phyloP scores from a whole-genome alignment of 495 filamentous ascomycete species.

The Cairneyella variabilis region DNA sequence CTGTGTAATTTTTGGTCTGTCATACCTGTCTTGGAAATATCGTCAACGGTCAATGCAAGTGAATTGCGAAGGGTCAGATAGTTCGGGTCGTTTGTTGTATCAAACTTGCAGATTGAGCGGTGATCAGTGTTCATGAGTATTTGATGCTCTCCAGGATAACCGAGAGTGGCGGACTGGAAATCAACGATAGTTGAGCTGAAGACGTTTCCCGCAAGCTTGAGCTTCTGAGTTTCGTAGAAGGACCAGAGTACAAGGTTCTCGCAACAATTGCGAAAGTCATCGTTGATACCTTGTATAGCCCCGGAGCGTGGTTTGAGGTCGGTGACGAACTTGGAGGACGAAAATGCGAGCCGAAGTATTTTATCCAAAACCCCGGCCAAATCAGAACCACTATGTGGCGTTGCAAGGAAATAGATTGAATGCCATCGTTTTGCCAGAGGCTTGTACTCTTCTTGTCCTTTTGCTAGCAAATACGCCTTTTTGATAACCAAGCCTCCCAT shows the following conservation, averaged over 20 bases:
- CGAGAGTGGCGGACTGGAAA: constrained; percentile 39
- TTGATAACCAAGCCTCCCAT: constrained; percentile 55
- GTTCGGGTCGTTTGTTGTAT: constrained; percentile 33
- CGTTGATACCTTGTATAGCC: constrained; percentile 39
- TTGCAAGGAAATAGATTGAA: constrained; percentile 47
- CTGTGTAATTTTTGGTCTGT: not conserved
- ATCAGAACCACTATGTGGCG: constrained; percentile 47
- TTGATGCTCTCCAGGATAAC: constrained; percentile 38
- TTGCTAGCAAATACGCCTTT: constrained; percentile 20
- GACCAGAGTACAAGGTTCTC: constrained; percentile 35
- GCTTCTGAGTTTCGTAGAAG: constrained; percentile 44
- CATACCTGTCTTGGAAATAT: constrained; percentile 1
- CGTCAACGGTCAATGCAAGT: constrained; percentile 28
- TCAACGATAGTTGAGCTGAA: constrained; percentile 28
- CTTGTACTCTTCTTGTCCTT: constrained; percentile 43
- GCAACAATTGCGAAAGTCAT: constrained; percentile 42
- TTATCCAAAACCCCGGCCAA: constrained; percentile 36
- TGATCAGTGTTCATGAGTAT: constrained; percentile 42
- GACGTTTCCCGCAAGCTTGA: constrained; percentile 30
- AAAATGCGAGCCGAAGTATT: constrained; percentile 42
- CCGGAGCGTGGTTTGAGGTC: constrained; percentile 36
- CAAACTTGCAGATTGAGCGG: constrained; percentile 45
- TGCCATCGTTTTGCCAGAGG: constrained; percentile 33
- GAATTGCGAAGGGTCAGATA: constrained; percentile 37
- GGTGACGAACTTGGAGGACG: constrained; percentile 35